Base-by-base conservation (phyloP, 2,329 filamentous ascomycete species). In the Pyrenochaeta sp. region DNA sequence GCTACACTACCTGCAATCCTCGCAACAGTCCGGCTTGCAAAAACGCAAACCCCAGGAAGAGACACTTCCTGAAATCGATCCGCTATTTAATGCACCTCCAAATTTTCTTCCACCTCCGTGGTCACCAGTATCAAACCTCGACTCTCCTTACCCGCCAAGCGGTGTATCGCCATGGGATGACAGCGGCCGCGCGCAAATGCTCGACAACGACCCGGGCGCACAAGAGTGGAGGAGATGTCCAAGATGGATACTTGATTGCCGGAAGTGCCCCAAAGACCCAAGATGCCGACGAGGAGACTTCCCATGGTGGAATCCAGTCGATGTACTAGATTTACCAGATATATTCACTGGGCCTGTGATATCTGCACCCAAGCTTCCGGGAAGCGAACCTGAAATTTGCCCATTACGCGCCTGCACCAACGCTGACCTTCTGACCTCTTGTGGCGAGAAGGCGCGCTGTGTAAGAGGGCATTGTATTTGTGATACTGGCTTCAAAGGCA, bases 151-250 rank as follows among this genome's bases (percentile, higher is more conserved):
- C 27, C 33, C 46, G 2, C 33, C 39, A 36, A 51, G 44, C 40
- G 52, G 49, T 30, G 43, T 61, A 2, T 45, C 51, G 6, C 54
- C 56, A 1, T 60, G 47, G 43, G 49, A 57, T 36, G 62, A 60
- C 41, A 49, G 27, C 30, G 53, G 55, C 17, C 49, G 54, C 45
- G 49, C 53, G 2, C 52, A 63, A 48, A 60, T 60, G 46, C 12
- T 54, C 18, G 60, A 63, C 29, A 51, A 57, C 50, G 36, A 44
- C 14, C 23, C 39, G 3, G 45, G 35, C 3, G 30, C 32, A 5
- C n/a, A 21, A 12, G 40, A 12, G 3, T 60, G 51, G 52, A 12
- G 32, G 4, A 42, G 17, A n/a, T 64, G 54, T 41, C 52, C 59
- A 12, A 11, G 12, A 4, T 10, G n/a, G 23, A 27, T 27, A 20